Base-by-base conservation (phyloP, 306 rosid species). In the Sphenostylis stenocarpa region DNA sequence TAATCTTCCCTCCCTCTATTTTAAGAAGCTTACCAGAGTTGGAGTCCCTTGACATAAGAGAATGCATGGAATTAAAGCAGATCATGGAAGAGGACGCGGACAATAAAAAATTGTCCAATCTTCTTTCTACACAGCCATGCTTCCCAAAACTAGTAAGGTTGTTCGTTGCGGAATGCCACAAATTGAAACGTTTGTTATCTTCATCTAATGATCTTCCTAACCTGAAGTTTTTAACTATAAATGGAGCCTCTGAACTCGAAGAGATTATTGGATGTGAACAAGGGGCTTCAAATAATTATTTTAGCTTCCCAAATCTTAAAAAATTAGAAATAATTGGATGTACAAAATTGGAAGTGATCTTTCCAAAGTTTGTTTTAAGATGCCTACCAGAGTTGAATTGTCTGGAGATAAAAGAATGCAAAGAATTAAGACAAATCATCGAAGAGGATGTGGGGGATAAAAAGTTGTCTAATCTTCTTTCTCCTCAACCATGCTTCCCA, bases 341-440 rank as follows among this genome's bases (percentile, higher is more conserved):
- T 34, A 3, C 0, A 0, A 64, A 64, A 12, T 34, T 76, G n/a
- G 38, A 76, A 56, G 43, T 65, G n/a, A 62, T 81, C 6, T 81
- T 81, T 72, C 15, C 81, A 1, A 1, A 5, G 0, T 49, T 44
- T 51, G 53, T 77, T 16, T 17, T 55, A 45, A 2, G 71, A 77
- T 36, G 29, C 61, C 12, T 82, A 17, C 85, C 82, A 26, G 23
- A 65, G 23, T 72, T 82, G 67, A 13, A 4, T 56, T 0, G 0
- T 3, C 51, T 77, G 7, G 8, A 1, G 29, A 45, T 72, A 36
- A 21, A 0, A 5, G 16, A 49, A 0, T 82, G 86, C 34, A 6
- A 26, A 6, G 55, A 52, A 52, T 20, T 52, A 52, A 52, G 23
- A 14, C 7, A 52, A 4, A 55, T 55, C 17, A 55, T 23, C 5